These are phyloP conservation scores for Aureobasidium sp. DNA, from an alignment of 2,329 filamentous ascomycete species.

Conservation along the genomic window DNA sequence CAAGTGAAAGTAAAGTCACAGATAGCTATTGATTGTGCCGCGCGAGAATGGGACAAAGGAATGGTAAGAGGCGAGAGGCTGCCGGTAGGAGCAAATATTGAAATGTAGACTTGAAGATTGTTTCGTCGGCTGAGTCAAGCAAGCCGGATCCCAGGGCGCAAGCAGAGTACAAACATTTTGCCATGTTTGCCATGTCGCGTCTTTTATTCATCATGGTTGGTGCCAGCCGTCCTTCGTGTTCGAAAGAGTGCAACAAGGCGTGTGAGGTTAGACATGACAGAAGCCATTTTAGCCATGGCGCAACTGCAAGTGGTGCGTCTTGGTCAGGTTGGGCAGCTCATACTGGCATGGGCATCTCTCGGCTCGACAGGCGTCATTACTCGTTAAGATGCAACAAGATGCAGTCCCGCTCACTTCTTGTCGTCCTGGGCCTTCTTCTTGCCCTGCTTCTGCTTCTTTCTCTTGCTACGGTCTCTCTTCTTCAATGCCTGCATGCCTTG, in stretches of 20 bases:
- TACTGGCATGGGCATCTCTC: neutral
- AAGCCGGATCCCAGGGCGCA: no score
- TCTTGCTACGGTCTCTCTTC: constrained; percentile 86
- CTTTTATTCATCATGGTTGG: neutral
- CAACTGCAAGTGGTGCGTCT: neutral
- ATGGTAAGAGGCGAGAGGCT: neutral
- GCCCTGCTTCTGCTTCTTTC: constrained; percentile 70
- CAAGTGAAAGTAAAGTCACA: neutral
- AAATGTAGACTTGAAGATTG: neutral
- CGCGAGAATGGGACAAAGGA: neutral
- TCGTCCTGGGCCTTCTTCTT: constrained; percentile 44
- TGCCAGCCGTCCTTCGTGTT: neutral
- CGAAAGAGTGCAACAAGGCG: neutral
- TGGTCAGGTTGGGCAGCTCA: neutral
- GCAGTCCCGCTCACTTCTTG: neutral
- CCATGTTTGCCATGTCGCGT: neutral
- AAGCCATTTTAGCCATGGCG: neutral
- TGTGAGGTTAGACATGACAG: neutral
- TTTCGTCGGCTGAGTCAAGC: neutral
- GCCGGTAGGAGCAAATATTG: neutral
- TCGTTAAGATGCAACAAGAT: neutral
- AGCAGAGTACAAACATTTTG: neutral
- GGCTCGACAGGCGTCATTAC: constrained; percentile 1
- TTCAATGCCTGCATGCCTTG: constrained; percentile 81
- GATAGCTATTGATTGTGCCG: neutral